Evolutionary conservation across 179 eudicot genomes (phyloP).

Genomic region (Vitellaria paradoxa): DNA sequence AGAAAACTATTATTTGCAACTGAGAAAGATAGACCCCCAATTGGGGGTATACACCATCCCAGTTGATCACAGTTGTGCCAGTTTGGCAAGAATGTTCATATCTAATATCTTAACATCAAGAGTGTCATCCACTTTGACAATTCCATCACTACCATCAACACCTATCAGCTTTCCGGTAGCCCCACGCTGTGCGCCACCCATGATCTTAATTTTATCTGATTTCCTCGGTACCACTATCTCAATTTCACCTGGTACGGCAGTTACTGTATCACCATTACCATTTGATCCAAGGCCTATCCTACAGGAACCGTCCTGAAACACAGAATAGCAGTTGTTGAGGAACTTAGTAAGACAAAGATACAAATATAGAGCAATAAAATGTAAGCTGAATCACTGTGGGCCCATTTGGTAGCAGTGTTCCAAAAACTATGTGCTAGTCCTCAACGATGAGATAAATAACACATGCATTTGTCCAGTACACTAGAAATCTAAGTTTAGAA

Average conservation of each 20-base stretch:
- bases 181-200: conserved; percentile 92
- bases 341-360: neutral
- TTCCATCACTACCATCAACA: conserved; percentile 88
- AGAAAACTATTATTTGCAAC: neutral
- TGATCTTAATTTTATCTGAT: conserved; percentile 77
- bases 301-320: conserved; percentile 81
- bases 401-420: neutral
- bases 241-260: conserved; percentile 58
- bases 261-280: conserved; percentile 66
- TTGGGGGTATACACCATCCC: neutral
- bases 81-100: conserved; percentile 75
- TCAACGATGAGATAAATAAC: neutral
- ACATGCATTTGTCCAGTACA: neutral
- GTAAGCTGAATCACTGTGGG: neutral
- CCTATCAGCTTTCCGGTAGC: conserved; percentile 86
- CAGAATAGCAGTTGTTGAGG: neutral
- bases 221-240: conserved; percentile 79
- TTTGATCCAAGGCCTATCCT: conserved; percentile 69
- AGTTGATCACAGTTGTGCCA: conserved; percentile 34
- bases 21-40: neutral
- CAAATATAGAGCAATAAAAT: neutral
- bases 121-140: conserved; percentile 84
- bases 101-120: conserved; percentile 93
- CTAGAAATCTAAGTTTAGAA: neutral
- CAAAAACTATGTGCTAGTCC: neutral